phyloP scores from a whole-genome alignment of 352 stramenopile species.

The Pilasporangium apinafurcum region DNA sequence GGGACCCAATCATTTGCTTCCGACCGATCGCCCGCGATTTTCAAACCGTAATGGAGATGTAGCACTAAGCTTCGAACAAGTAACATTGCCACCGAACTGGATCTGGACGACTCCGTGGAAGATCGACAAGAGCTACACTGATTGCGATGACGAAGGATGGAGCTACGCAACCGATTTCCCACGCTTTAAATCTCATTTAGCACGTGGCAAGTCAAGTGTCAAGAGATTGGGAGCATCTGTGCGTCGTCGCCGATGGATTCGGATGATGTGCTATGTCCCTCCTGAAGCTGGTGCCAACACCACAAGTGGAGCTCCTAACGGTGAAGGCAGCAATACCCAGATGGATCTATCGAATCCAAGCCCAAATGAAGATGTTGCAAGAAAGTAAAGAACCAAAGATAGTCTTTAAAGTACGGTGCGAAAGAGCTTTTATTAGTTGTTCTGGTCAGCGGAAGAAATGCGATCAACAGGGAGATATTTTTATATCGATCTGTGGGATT shows the following conservation, averaged over 20 bases:
- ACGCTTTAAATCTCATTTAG: slow-evolving; percentile 78
- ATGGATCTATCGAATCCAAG: no score
- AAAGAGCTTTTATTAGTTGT: no score
- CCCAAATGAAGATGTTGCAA: not conserved
- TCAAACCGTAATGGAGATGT: slow-evolving; percentile 78
- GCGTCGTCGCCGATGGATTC: slow-evolving; percentile 74
- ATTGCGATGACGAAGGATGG: slow-evolving; percentile 85
- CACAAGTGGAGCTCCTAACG: slow-evolving; percentile 2
- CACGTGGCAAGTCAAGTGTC: slow-evolving; percentile 72
- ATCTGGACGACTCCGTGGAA: slow-evolving; percentile 83
- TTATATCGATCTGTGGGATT: no score
- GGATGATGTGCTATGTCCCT: slow-evolving; percentile 79
- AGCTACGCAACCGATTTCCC: slow-evolving; percentile 85
- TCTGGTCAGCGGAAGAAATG: no score
- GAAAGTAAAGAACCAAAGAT: not conserved
- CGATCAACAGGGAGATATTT: no score
- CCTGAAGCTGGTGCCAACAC: slow-evolving; percentile 25
- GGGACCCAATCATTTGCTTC: slow-evolving; percentile 77
- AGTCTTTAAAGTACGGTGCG: no score
- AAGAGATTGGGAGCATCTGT: slow-evolving; percentile 69
- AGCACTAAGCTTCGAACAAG: slow-evolving; percentile 72
- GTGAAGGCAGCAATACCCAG: not conserved
- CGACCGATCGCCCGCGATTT: slow-evolving; percentile 74
- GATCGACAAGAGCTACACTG: slow-evolving; percentile 85
- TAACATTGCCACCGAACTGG: slow-evolving; percentile 67